Percentiles rank a stretch among this genome's conserved stretches.
Evolutionary conservation across 2,329 filamentous ascomycete species (phyloP).

Genomic region (Aphanoascus verrucosus): DNA sequence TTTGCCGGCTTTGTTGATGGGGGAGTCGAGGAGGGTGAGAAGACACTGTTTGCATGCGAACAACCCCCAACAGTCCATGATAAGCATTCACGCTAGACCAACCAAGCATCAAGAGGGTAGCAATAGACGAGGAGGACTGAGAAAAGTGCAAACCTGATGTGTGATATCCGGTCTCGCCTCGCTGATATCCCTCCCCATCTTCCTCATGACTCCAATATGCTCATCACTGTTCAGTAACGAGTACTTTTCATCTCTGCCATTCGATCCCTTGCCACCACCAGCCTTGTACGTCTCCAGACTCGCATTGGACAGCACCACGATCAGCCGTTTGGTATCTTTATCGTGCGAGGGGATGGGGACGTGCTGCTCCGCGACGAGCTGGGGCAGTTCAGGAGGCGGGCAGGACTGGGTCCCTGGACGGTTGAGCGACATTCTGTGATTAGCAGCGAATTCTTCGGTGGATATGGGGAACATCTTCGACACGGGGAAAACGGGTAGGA

Average conservation of each 20-base stretch:
- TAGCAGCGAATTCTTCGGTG: slow-evolving; percentile 21
- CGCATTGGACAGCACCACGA: slow-evolving; percentile 93
- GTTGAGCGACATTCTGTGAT: slow-evolving; percentile 16
- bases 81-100: slow-evolving; percentile 12
- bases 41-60: slow-evolving; percentile 57
- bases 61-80: slow-evolving; percentile 17
- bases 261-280: slow-evolving; percentile 39
- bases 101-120: neutral
- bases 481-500: neutral
- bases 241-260: slow-evolving; percentile 76
- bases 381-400: slow-evolving; percentile 78
- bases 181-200: slow-evolving; percentile 98
- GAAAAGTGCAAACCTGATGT: slow-evolving; percentile 64
- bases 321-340: slow-evolving; percentile 81
- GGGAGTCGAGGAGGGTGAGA: slow-evolving; percentile 90
- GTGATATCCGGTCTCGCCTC: slow-evolving; percentile 96
- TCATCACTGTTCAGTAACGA: slow-evolving; percentile 97
- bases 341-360: slow-evolving; percentile 71
- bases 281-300: slow-evolving; percentile 90
- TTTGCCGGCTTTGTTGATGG: slow-evolving; percentile 95
- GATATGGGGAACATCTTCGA: neutral
- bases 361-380: slow-evolving; percentile 88
- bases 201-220: slow-evolving; percentile 97
- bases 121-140: slow-evolving; percentile 1
- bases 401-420: slow-evolving; percentile 78